Evolutionary conservation across 371 early-diverging fungal species (phyloP).

Genomic region (Saksenaea oblongispora): DNA sequence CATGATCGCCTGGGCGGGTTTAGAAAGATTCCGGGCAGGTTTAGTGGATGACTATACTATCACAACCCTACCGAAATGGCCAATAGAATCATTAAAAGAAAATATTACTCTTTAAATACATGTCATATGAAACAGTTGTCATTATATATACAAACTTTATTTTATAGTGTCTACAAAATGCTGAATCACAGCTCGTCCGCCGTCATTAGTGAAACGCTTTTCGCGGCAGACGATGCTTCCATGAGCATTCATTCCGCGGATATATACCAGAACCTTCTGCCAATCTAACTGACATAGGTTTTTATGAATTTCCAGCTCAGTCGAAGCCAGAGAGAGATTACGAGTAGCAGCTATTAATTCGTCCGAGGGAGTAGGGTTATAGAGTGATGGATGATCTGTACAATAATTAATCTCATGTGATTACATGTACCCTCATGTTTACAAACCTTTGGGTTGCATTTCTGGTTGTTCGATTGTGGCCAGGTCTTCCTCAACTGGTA

Average conservation of each 20-base stretch:
- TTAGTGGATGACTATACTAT: constrained; percentile 64
- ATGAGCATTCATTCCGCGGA: constrained; percentile 53
- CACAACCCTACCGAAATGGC: constrained; percentile 70
- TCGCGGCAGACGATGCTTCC: constrained; percentile 55
- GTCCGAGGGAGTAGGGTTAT: constrained; percentile 9
- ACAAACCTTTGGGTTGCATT: neutral
- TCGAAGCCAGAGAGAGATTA: constrained; percentile 9
- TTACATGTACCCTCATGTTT: neutral
- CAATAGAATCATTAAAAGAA: constrained; percentile 49
- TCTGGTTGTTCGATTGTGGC: neutral
- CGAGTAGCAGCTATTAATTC: constrained; percentile 4
- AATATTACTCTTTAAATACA: constrained; percentile 4
- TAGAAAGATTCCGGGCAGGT: constrained; percentile 64
- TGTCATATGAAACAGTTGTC: neutral
- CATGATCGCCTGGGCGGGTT: constrained; percentile 90
- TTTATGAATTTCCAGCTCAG: constrained; percentile 20
- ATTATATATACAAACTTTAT: neutral
- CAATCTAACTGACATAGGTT: constrained; percentile 49
- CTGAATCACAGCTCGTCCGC: constrained; percentile 16
- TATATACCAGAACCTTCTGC: constrained; percentile 49
- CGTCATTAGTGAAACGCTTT: constrained; percentile 10
- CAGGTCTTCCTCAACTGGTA: neutral
- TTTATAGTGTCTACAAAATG: constrained; percentile 23
- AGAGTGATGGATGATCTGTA: neutral
- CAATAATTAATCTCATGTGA: neutral